phyloP scores from a whole-genome alignment of 106 monocot species.

The Phalaenopsis equestris region DNA sequence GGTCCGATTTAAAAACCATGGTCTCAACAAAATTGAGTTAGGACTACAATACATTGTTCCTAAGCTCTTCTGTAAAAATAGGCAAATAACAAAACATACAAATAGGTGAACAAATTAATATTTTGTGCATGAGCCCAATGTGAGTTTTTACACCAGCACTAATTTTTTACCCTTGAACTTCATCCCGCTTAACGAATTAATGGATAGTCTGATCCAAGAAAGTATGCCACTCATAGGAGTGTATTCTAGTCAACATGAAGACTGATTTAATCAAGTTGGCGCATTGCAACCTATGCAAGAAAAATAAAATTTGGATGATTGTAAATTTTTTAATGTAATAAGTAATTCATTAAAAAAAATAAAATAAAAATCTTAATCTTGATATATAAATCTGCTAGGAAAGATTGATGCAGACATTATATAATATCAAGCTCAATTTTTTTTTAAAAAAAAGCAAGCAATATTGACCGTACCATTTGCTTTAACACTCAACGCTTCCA shows the following conservation, averaged over 20 bases:
- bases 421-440: background rate
- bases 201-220: background rate
- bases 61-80: background rate
- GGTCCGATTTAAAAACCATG: background rate
- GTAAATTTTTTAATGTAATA: background rate
- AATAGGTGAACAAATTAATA: background rate
- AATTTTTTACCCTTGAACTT: background rate
- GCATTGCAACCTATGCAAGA: background rate
- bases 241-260: background rate
- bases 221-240: background rate
- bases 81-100: background rate
- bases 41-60: background rate
- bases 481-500: constrained; percentile 69
- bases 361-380: background rate
- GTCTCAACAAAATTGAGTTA: background rate
- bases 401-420: background rate
- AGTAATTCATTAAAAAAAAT: background rate
- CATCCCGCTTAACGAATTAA: background rate
- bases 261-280: background rate
- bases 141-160: background rate
- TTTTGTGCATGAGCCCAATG: background rate
- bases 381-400: background rate
- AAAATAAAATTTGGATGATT: background rate
- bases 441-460: background rate
- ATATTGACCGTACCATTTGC: constrained; percentile 61